These are phyloP conservation scores for Stephania japonica DNA, from an alignment of 164 flowering plant genomes.

Conservation along the genomic window DNA sequence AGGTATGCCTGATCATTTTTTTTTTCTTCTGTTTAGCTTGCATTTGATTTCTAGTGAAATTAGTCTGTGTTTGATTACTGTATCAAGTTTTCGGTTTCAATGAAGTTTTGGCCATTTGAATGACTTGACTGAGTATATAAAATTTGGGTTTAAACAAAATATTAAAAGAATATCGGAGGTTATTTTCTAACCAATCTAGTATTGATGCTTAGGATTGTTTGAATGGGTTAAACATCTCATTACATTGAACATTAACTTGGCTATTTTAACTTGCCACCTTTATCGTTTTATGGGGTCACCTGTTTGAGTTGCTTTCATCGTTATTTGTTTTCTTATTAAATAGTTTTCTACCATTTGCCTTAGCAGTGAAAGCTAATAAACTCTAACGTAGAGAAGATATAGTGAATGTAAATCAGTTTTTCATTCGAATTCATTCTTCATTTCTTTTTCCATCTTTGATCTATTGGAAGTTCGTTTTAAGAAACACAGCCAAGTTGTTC, in stretches of 20 bases:
- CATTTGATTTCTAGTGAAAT: background rate
- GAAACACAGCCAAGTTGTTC: background rate
- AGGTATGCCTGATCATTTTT: background rate
- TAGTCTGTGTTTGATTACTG: background rate
- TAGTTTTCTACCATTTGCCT: background rate
- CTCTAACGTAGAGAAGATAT: background rate
- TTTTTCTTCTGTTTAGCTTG: background rate
- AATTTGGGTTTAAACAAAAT: background rate
- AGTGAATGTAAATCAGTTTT: background rate
- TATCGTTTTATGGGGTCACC: background rate
- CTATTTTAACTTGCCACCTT: background rate
- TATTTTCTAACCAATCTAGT: background rate
- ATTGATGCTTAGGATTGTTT: background rate
- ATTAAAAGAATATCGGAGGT: background rate
- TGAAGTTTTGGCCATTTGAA: background rate
- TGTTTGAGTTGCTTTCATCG: background rate
- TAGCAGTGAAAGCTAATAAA: background rate
- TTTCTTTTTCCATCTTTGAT: background rate
- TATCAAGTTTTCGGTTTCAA: background rate
- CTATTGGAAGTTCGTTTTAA: background rate
- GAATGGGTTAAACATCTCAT: background rate
- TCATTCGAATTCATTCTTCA: background rate
- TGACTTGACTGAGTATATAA: background rate
- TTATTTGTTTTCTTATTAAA: background rate
- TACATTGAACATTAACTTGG: background rate